Conservation (phyloP, 75 land plant species). For the Cunninghamia lanceolata region DNA sequence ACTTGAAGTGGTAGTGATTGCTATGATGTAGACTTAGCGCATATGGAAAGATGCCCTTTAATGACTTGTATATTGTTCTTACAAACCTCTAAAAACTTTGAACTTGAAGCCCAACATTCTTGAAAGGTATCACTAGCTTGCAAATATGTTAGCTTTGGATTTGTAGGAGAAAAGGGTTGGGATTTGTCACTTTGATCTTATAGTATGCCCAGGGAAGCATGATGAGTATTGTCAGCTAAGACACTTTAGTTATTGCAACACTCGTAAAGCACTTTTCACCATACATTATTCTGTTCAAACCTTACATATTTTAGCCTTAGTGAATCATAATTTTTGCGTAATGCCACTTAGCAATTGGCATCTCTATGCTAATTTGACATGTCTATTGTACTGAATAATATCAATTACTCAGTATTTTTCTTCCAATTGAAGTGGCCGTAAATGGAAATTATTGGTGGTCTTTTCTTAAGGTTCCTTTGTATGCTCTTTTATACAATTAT, state of each 20-base stretch:
- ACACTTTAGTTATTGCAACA: not conserved
- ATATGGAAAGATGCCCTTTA: too few relatives aligned
- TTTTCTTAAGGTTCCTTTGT: too few relatives aligned
- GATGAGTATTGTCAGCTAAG: too few relatives aligned
- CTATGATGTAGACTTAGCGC: too few relatives aligned
- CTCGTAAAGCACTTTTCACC: not conserved
- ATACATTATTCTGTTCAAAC: not conserved
- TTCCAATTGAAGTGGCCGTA: not conserved
- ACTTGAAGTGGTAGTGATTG: too few relatives aligned
- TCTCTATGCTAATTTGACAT: not conserved
- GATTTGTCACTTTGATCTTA: not conserved
- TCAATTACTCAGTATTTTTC: not conserved
- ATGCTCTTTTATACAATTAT: too few relatives aligned
- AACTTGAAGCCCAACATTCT: not conserved
- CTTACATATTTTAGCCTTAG: not conserved
- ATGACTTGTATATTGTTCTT: too few relatives aligned
- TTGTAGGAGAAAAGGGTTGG: not conserved
- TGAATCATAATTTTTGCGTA: not conserved
- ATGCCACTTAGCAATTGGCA: not conserved
- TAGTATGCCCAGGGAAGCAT: not conserved
- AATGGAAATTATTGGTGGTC: not conserved
- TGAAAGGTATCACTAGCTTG: not conserved
- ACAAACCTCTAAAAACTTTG: not conserved
- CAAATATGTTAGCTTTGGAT: not conserved
- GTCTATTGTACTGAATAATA: not conserved